phyloP scores from a whole-genome alignment of 176 grass and related monocot species.

The Secale cereale region DNA sequence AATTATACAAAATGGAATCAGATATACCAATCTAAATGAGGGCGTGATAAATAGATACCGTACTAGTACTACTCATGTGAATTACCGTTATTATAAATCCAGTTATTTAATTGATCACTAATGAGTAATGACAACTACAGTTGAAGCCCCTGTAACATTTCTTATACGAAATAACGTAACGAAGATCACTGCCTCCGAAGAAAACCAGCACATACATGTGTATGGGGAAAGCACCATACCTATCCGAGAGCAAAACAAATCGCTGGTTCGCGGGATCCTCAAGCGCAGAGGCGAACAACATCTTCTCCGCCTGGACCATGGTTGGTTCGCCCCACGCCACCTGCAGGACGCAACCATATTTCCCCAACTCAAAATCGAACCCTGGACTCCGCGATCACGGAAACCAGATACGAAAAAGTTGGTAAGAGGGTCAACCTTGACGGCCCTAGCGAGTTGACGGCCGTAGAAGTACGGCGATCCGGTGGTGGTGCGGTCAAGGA shows the following conservation, averaged over 20 bases:
- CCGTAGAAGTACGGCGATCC: slow-evolving; percentile 71
- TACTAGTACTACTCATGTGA: neutral
- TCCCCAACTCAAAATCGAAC: slow-evolving; percentile 12
- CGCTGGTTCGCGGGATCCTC: slow-evolving; percentile 75
- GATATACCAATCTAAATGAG: neutral
- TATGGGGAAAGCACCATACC: slow-evolving; percentile 34
- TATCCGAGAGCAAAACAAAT: slow-evolving; percentile 88
- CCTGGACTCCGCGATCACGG: neutral
- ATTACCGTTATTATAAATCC: slow-evolving; percentile 6
- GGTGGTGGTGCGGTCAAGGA: slow-evolving; percentile 75
- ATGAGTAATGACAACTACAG: neutral
- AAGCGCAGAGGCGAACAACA: slow-evolving; percentile 68
- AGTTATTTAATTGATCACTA: neutral
- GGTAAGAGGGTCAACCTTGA: slow-evolving; percentile 53
- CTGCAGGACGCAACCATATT: slow-evolving; percentile 38
- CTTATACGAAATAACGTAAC: neutral
- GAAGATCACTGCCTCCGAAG: neutral
- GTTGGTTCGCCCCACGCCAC: slow-evolving; percentile 86
- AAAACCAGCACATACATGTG: neutral
- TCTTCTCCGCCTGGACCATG: slow-evolving; percentile 88
- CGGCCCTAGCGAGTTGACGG: slow-evolving; percentile 58
- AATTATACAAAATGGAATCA: neutral
- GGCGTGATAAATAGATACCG: neutral
- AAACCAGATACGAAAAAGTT: neutral
- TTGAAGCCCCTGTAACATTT: neutral